Evolutionary conservation across 2,329 filamentous ascomycete species (phyloP).

Genomic region (Trichoderma breve): DNA sequence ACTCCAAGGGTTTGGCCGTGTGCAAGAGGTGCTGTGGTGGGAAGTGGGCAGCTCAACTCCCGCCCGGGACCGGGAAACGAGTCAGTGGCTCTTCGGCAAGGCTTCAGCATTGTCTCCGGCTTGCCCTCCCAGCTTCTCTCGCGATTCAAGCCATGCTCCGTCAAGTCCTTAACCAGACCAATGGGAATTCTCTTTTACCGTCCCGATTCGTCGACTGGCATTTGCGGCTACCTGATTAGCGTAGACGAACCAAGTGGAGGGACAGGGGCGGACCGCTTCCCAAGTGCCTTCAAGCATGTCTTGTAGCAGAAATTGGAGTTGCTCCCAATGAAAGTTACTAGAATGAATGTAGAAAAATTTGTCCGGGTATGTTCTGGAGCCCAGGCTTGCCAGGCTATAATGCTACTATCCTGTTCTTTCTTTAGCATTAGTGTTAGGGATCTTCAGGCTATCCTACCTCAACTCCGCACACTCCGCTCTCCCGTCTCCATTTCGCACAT

Average conservation of each 20-base stretch:
- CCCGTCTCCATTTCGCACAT: background rate
- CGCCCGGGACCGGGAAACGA: background rate
- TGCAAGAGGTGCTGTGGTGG: background rate
- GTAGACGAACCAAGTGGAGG: background rate
- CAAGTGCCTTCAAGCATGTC: background rate
- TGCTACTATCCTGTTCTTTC: background rate
- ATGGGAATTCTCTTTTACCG: background rate
- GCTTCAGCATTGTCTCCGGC: background rate
- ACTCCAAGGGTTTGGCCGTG: background rate
- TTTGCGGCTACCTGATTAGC: background rate
- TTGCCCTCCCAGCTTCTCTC: background rate
- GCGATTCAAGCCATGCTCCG: background rate
- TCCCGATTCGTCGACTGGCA: background rate
- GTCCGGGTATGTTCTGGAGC: background rate
- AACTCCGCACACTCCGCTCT: background rate
- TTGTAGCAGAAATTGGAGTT: conserved; percentile 1
- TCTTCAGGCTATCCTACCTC: background rate
- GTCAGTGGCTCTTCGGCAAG: background rate
- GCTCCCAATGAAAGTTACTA: background rate
- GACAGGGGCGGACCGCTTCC: conserved; percentile 2
- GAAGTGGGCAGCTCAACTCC: background rate
- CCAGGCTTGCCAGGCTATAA: background rate
- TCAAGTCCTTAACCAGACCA: background rate
- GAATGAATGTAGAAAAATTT: background rate
- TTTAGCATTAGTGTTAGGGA: background rate